Base-by-base conservation (phyloP, 1,284 basidiomycete genomes). In the Stygiomarasmius scandens region DNA sequence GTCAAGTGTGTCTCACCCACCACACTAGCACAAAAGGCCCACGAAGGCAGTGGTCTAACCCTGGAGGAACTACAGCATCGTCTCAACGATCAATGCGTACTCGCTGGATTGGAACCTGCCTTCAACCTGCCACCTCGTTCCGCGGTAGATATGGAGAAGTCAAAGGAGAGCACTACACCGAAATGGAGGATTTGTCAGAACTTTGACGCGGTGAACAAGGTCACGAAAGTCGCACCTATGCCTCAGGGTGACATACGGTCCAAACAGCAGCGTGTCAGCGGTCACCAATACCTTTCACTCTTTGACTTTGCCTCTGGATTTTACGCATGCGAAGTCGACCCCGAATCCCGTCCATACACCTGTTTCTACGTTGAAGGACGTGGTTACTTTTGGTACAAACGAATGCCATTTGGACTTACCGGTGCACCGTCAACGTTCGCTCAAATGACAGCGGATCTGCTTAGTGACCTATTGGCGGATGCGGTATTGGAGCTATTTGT, bases 321-420 rank as follows among this genome's bases (percentile, higher is more conserved):
- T 63, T 77, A 77, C 49, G 73, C 71, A 3, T 49, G 69, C n/a
- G 54, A 52, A 2, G 55, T 76, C 0, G 62, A 56, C 1, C 57
- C 64, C 25, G 68, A 68, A 1, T 63, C 63, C 3, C 64, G 64
- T 36, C 71, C 71, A 16, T 78, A 76, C 52, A 64, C 70, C 0
- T 64, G 61, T 12, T 75, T 77, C 60, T 76, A 73, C 54, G 64
- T 78, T 0, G 71, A 74, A 56, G 76, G 76, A 0, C 49, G 65
- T 19, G 77, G 76, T 1, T 74, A 71, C 54, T 74, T 70, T 52
- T 62, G 61, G 29, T 77, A 75, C 60, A 52, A 56, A 3, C 53
- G 68, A 0, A 76, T 79, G 75, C 76, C 74, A 0, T 76, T 77
- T 54, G 74, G 77, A 0, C 55, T 77, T 1, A 77, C 76, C 3